phyloP scores from a whole-genome alignment of 2,329 filamentous ascomycete genomes.

The Westerdykella aurantiaca region DNA sequence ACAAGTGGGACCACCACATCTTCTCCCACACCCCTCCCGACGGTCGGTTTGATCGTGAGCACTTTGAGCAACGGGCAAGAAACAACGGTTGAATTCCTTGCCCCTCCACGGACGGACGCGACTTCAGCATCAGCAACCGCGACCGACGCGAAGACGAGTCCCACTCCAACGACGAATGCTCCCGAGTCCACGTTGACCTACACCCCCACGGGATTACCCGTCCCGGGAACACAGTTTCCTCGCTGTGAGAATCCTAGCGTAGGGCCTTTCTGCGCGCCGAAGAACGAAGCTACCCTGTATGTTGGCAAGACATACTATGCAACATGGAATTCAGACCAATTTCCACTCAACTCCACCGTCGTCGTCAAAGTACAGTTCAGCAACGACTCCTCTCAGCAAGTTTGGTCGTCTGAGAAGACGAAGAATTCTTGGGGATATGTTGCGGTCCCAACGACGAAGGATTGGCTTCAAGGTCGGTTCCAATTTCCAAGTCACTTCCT shows the following conservation, averaged over 20 bases:
- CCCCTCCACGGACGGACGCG: conserved; percentile 8
- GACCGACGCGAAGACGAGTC: not conserved
- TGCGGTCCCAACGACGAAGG: conserved; percentile 34
- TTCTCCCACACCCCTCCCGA: conserved; percentile 7
- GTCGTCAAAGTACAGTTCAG: conserved; percentile 29
- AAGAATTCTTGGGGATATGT: conserved; percentile 38
- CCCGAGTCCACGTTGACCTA: conserved; percentile 9
- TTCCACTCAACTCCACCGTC: conserved; percentile 20
- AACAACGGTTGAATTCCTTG: conserved; percentile 13
- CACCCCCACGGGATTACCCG: conserved; percentile 5
- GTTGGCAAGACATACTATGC: conserved; percentile 37
- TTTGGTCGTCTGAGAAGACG: conserved; percentile 34
- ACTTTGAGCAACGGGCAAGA: conserved; percentile 16
- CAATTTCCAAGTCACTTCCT: not conserved
- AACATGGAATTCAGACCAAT: conserved; percentile 22
- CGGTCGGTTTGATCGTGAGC: conserved; percentile 12
- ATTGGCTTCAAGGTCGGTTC: conserved; percentile 36
- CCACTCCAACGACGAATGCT: conserved; percentile 2
- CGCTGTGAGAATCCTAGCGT: conserved; percentile 19
- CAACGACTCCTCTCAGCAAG: conserved; percentile 29
- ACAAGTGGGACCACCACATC: conserved; percentile 6
- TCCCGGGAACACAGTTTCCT: conserved; percentile 22
- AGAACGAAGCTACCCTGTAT: conserved; percentile 29
- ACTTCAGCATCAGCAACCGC: conserved; percentile 4
- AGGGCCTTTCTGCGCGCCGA: conserved; percentile 34